Base-by-base conservation (phyloP, 2,329 filamentous ascomycete species). In the Botrytis byssoidea region DNA sequence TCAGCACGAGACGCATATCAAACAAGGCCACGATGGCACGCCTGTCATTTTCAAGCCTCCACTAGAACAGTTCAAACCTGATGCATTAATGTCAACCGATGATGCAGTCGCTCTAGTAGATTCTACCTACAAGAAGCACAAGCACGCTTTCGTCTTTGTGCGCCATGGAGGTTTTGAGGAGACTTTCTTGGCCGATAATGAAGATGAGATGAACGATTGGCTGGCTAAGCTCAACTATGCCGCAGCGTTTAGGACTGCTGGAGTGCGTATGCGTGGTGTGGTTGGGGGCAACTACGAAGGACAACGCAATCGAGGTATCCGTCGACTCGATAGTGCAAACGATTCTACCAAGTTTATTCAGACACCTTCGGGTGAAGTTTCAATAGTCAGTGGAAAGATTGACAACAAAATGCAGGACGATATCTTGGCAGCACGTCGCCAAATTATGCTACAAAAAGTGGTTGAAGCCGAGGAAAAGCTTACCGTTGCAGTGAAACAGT, bases 151-250 rank as follows among this genome's bases (percentile, higher is more conserved):
- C 80, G 88, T 95, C 22, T 95, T 98, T 79, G 93, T 97, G 74
- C 90, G 94, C 44, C 93, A 96, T 76, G 92, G 93, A 69, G 93
- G 94, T 0, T 85, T 95, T 57, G 95, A 99, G 79, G 96, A 99
- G 81, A 91, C 95, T 0, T 91, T 99, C 55, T 85, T 98, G 29
- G 95, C 96, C 8, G 95, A 98, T 78, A 94, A 90, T 71, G 96
- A 99, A 79, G 86, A 89, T 1, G 96, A 99, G 79, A 91, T 97
- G 87, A 97, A 98, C 79, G 96, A 99, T 81, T 99, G 96, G 96
- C 85, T 99, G 42, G 93, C 93, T 12, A 96, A 97, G 80, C 88
- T 99, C 74, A 99, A 99, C 81, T 98, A 98, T 81, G 95, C 95
- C 48, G 95, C 96, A 14, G 93, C 96, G 0, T 98, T 98, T 82